Base-by-base conservation (phyloP, 495 filamentous ascomycete genomes). In the Penicillium riverlandense region DNA sequence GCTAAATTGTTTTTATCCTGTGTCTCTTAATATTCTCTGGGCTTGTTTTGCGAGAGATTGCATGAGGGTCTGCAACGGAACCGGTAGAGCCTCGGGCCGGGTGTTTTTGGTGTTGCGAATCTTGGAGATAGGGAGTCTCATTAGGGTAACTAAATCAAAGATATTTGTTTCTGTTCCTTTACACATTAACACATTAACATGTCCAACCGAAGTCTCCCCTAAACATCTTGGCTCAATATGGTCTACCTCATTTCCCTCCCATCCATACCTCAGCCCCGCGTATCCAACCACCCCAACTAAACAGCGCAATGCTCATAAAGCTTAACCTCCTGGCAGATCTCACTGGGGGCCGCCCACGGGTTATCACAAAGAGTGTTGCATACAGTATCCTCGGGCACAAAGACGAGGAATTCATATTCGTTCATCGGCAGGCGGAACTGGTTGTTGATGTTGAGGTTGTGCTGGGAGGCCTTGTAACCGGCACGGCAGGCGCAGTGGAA, bases 401-500 rank as follows among this genome's bases (percentile, higher is more conserved):
- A 71, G 13, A 71, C 67, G 35, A 71, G 46, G 53, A 70, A 70
- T 52, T 67, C 45, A 37, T 68, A 71, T 36, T 65, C 55, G 39
- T 62, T 61, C 54, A 71, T 59, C 4, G 53, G 44, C 16, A 71
- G 53, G 11, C 67, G 62, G 62, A 68, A 71, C 53, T 70, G 63
- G 47, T 55, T 38, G 6, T 43, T 44, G 32, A 68, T 45, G 49
- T 69, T 48, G 16, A 54, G 52, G 47, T 71, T 62, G 15, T 48
- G 12, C 16, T 41, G 27, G 9, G 64, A 67, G 79, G 45, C 78
- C 82, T 48, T 92, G 83, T 65, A 72, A 80, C 49, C 86, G 74
- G 46, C 74, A 76, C 42, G 76, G 77, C 51, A 86, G 50, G 85
- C 86, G 11, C 83, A 89, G 63, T 87, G 89, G 48, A 84, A 92